phyloP scores from a whole-genome alignment of 2,329 filamentous ascomycete genomes.

The Penicillium frequentans region DNA sequence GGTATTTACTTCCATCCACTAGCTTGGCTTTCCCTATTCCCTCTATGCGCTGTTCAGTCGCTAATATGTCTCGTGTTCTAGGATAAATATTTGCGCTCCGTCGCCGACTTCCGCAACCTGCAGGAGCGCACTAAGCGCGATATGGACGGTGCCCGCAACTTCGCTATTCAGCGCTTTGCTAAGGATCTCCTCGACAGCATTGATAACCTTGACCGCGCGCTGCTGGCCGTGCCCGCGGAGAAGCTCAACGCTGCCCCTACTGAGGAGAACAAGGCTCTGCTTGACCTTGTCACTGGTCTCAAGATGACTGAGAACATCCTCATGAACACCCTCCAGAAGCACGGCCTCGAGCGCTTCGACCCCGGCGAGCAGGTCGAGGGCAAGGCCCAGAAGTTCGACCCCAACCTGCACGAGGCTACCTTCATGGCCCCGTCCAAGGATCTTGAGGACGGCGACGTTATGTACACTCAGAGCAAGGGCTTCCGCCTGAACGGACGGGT shows the following conservation, averaged over 20 bases:
- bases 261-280: constrained; percentile 67
- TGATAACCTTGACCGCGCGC: constrained; percentile 94
- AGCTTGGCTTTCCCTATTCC: not conserved
- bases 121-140: constrained; percentile 93
- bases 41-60: not conserved
- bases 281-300: constrained; percentile 80
- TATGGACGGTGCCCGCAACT: constrained; percentile 81
- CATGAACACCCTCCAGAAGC: constrained; percentile 85
- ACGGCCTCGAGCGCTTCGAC: constrained; percentile 87
- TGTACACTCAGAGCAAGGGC: constrained; percentile 92
- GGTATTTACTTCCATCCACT: constrained; percentile 52
- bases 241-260: constrained; percentile 62
- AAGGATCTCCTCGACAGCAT: constrained; percentile 92
- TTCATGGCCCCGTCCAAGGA: constrained; percentile 87
- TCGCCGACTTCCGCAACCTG: constrained; percentile 97
- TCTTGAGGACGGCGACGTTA: constrained; percentile 87
- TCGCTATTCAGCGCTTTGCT: constrained; percentile 91
- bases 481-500: constrained; percentile 91
- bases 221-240: constrained; percentile 73
- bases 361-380: constrained; percentile 54
- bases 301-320: constrained; percentile 94
- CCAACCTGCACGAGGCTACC: constrained; percentile 93
- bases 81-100: constrained; percentile 92
- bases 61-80: constrained; percentile 37
- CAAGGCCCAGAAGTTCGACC: constrained; percentile 83